These are phyloP conservation scores for Fusarium virguliforme DNA, from an alignment of 2,329 filamentous ascomycete genomes.

Conservation along the genomic window DNA sequence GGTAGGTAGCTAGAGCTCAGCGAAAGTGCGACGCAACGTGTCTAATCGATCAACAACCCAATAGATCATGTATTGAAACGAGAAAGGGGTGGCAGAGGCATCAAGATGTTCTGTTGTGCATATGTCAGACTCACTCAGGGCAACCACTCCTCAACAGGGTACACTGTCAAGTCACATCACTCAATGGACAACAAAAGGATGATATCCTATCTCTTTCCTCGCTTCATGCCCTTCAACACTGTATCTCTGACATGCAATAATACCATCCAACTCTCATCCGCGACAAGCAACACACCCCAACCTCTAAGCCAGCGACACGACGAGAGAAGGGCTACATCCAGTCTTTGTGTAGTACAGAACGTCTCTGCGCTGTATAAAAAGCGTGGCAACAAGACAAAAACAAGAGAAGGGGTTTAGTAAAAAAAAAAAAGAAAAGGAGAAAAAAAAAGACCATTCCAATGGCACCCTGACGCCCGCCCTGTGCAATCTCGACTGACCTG, in stretches of 20 bases:
- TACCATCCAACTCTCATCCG: constrained; percentile 24
- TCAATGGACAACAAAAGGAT: neutral
- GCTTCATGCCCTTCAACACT: constrained; percentile 13
- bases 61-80: neutral
- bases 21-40: neutral
- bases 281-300: constrained; percentile 6
- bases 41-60: neutral
- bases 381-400: constrained; percentile 32
- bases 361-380: constrained; percentile 40
- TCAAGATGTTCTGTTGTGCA: neutral
- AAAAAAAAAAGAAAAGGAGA: constrained; percentile 40
- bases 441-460: constrained; percentile 43
- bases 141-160: neutral
- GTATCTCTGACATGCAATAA: constrained; percentile 11
- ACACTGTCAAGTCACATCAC: constrained; percentile 6
- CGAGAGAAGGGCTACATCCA: constrained; percentile 17
- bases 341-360: constrained; percentile 34
- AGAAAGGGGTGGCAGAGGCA: neutral
- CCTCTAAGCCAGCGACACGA: neutral
- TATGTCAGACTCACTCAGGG: neutral
- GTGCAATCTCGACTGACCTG: constrained; percentile 47
- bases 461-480: constrained; percentile 51
- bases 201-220: constrained; percentile 10
- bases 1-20: neutral
- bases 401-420: constrained; percentile 32